Percentiles rank a stretch among this genome's conserved stretches.
Conservation (phyloP, 345 rosid species). For the Eucalyptus grandis region DNA sequence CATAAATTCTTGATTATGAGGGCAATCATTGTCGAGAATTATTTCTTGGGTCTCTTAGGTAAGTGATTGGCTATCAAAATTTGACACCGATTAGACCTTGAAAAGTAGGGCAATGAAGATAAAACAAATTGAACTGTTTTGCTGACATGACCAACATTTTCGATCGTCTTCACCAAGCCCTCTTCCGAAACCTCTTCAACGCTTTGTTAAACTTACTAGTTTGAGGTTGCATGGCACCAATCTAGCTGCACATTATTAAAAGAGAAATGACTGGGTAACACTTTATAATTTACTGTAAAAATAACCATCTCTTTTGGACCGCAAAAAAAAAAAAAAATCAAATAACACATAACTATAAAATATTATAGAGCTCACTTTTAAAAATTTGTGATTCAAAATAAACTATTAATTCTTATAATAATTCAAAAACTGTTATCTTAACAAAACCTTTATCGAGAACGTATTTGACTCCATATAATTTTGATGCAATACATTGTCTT, state of each 20-base stretch:
- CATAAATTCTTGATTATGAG: background rate
- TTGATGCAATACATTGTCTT: background rate
- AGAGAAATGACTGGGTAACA: too few relatives aligned
- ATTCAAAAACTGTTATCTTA: too few relatives aligned
- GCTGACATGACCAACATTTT: background rate
- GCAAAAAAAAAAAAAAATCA: too few relatives aligned
- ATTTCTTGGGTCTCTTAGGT: background rate
- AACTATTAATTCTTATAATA: too few relatives aligned
- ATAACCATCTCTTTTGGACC: rapidly evolving
- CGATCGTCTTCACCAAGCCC: background rate
- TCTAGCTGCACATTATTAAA: background rate
- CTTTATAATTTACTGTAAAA: too few relatives aligned
- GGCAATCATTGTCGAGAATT: background rate
- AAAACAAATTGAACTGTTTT: background rate
- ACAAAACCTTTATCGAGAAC: background rate
- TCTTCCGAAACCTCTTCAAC: too few relatives aligned
- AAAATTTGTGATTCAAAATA: too few relatives aligned
- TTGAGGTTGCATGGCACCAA: background rate
- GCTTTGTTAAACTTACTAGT: background rate
- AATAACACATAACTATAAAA: too few relatives aligned
- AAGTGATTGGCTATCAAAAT: background rate
- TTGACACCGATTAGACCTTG: background rate
- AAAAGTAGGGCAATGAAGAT: background rate
- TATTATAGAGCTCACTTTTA: too few relatives aligned
- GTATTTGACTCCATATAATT: too few relatives aligned